Conservation (phyloP, 1,284 basidiomycete species). For the Cutaneotrichosporon dermatis region DNA sequence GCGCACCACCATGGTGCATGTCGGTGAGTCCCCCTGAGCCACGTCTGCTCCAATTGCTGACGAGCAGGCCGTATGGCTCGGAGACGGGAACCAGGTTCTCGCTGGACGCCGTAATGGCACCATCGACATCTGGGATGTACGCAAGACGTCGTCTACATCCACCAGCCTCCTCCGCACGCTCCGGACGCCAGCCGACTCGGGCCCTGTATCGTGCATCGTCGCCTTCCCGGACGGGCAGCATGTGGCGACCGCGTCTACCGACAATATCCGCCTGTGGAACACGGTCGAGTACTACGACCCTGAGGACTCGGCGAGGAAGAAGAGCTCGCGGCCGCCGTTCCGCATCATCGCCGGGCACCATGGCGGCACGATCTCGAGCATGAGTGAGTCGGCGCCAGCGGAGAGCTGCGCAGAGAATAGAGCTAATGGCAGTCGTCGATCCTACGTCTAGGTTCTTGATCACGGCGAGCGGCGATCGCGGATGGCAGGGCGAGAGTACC, state of each 20-base stretch:
- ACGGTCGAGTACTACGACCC: constrained; percentile 68
- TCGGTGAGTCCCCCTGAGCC: constrained; percentile 57
- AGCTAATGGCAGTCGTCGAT: constrained; percentile 66
- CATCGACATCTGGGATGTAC: constrained; percentile 91
- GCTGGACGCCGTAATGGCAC: constrained; percentile 87
- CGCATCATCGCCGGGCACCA: constrained; percentile 96
- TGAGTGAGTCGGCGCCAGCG: constrained; percentile 58
- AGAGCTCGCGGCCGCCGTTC: constrained; percentile 62
- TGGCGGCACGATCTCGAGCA: constrained; percentile 84
- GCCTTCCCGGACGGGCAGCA: constrained; percentile 86
- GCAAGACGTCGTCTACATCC: constrained; percentile 57
- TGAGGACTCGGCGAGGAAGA: constrained; percentile 56
- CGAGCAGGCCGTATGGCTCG: constrained; percentile 84
- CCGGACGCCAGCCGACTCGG: constrained; percentile 80
- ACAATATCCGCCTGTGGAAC: constrained; percentile 94
- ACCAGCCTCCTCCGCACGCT: constrained; percentile 74
- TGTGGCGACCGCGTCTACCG: constrained; percentile 83
- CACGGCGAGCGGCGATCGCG: constrained; percentile 87
- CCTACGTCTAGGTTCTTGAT: constrained; percentile 77
- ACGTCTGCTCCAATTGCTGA: too few species aligned
- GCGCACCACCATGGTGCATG: constrained; percentile 92
- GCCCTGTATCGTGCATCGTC: constrained; percentile 83
- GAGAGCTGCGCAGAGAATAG: not conserved
- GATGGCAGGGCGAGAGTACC: constrained; percentile 85
- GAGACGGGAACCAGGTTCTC: constrained; percentile 80